Base-by-base conservation (phyloP, 1,139 yeast species). In the Hemisphaericaspora xylofermentans region DNA sequence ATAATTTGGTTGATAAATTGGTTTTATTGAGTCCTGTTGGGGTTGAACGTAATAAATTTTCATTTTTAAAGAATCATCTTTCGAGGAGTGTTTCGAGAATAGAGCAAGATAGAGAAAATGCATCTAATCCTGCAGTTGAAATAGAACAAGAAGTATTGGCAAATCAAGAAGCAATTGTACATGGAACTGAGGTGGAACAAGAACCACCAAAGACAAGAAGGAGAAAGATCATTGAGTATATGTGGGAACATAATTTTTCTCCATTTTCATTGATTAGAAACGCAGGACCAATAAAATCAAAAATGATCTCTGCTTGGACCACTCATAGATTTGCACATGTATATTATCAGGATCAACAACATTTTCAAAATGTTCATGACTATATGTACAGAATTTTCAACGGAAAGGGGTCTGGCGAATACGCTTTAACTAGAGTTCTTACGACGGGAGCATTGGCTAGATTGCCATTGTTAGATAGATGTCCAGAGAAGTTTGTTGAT, bases 1-100 rank as follows among this genome's bases (percentile, higher is more conserved):
- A 48, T 10, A 58, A 55, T 35, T 48, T 70, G 47, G 58, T 71
- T 15, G 68, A 66, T 35, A 71, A 71, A 47, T 53, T 72, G 52
- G 64, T 72, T 5, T 59, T 72, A 36, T 53, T 72, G 24, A 70
- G 76, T 52, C 78, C 78, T 0, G 76, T 71, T 7, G 78, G 78
- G 0, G 64, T 72, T 14, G 76, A 71, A 49, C 55, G 76, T 35
- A 67, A 58, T 44, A 56, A 59, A 29, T 51, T 43, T 40, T 69
- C 75, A 8, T 50, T 64, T 3, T 48, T 67, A 31, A 59, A 58
- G 35, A 48, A 58, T 38, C 45, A 43, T n/a, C 45, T 56, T 12
- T 50, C 52, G 1, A 50, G 47, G 15, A 51, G 54, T 27, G 46
- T 53, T 4, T 40, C 53, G 6, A 31, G 43, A 2, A 38, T 36